phyloP scores from a whole-genome alignment of 345 rosid genomes.

The Geranium brycei region DNA sequence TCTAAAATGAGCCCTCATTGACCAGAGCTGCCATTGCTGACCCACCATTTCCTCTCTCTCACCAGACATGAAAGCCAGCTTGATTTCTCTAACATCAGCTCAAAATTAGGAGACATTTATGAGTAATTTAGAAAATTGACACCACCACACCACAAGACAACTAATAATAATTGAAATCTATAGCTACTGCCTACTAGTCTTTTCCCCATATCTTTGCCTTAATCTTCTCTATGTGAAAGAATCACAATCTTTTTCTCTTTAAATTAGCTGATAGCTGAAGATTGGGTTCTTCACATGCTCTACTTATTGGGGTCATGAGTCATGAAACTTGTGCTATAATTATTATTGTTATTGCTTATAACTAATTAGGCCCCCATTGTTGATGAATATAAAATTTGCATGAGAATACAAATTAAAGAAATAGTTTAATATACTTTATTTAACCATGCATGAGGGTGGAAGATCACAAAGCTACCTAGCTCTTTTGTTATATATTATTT shows the following conservation, averaged over 20 bases:
- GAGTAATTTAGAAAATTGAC: conserved; percentile 8
- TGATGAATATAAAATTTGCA: background rate
- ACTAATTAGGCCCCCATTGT: no score
- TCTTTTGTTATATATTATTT: background rate
- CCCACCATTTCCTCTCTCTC: background rate
- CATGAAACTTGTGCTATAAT: background rate
- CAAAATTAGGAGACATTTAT: conserved; percentile 11
- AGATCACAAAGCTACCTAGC: no score
- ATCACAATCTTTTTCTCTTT: background rate
- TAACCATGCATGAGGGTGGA: background rate
- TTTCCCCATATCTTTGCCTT: background rate
- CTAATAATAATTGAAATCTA: no score
- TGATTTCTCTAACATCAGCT: conserved; percentile 13
- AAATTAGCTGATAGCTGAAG: background rate
- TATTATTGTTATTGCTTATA: background rate
- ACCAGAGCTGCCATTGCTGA: background rate
- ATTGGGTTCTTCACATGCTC: background rate
- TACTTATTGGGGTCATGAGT: background rate
- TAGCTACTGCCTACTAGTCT: no score
- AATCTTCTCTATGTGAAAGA: no score
- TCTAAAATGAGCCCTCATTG: background rate
- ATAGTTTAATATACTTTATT: no score
- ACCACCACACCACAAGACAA: background rate
- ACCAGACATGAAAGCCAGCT: conserved; percentile 19
- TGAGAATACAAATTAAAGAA: background rate